phyloP scores from a whole-genome alignment of 768 basidiomycete genomes.

The Kwoniella europaea region DNA sequence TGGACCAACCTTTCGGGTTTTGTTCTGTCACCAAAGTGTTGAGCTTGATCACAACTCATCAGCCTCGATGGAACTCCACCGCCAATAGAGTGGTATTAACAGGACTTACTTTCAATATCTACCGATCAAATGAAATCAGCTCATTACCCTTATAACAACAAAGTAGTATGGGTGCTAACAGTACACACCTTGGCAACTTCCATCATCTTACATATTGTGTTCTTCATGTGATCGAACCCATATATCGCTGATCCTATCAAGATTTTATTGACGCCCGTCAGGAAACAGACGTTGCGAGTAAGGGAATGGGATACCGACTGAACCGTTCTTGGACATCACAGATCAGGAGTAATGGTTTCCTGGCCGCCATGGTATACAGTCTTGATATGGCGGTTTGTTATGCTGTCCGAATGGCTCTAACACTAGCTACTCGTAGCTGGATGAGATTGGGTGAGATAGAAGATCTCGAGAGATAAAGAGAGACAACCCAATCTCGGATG shows the following conservation, averaged over 20 bases:
- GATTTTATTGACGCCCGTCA: conserved; percentile 56
- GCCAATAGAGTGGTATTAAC: background rate
- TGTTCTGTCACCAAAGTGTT: conserved; percentile 84
- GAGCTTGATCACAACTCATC: conserved; percentile 66
- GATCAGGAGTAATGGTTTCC: conserved; percentile 66
- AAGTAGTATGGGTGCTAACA: no score
- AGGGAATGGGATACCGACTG: conserved; percentile 60
- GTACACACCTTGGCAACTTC: conserved; percentile 69
- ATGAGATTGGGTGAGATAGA: no score
- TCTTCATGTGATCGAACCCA: conserved; percentile 72
- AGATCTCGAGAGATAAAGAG: no score
- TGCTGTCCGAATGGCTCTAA: no score
- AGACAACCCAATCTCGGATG: no score
- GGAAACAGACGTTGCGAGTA: background rate
- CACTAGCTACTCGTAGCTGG: no score
- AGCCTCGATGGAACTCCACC: background rate
- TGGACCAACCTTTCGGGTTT: conserved; percentile 71
- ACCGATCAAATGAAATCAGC: background rate
- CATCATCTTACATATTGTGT: conserved; percentile 77
- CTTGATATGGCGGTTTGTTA: no score
- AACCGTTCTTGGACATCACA: conserved; percentile 84
- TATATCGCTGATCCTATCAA: conserved; percentile 63
- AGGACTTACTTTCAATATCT: conserved; percentile 24
- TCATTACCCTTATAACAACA: background rate
- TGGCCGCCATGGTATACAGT: background rate